phyloP scores from a whole-genome alignment of 2,329 filamentous ascomycete species.

The Claviceps spartinae region DNA sequence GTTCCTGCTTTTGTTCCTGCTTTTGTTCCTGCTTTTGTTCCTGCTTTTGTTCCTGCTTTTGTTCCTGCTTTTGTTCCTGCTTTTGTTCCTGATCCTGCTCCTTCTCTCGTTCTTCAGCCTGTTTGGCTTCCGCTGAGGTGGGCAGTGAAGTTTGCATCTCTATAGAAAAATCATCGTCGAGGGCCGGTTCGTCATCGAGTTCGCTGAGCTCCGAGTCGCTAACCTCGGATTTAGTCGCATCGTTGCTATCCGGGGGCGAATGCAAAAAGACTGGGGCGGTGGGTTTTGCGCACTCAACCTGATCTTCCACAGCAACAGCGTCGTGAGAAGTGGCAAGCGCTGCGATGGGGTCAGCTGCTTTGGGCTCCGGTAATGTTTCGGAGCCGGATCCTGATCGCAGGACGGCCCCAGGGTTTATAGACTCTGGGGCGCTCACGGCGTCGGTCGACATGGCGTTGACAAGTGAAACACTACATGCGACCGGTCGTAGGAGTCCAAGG shows the following conservation, averaged over 20 bases:
- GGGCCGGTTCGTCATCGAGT: constrained; percentile 40
- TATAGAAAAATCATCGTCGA: constrained; percentile 19
- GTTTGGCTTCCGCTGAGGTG: constrained; percentile 11
- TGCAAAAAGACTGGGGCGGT: constrained; percentile 35
- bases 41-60: not conserved
- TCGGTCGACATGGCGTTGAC: constrained; percentile 39
- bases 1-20: no score
- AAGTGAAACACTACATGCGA: constrained; percentile 24
- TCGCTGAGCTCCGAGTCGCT: constrained; percentile 56
- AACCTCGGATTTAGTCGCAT: constrained; percentile 42
- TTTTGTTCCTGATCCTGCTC: not conserved
- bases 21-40: no score
- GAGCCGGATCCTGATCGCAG: constrained; percentile 14
- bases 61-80: not conserved
- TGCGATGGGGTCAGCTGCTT: constrained; percentile 6
- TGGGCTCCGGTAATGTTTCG: constrained; percentile 5
- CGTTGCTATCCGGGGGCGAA: constrained; percentile 52
- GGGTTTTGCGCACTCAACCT: constrained; percentile 23
- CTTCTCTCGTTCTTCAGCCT: constrained; percentile 5
- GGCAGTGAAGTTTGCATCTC: constrained; percentile 11
- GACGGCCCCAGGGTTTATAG: constrained; percentile 11
- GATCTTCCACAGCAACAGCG: constrained; percentile 13
- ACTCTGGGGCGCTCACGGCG: constrained; percentile 35
- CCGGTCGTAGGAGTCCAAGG: constrained; percentile 16
- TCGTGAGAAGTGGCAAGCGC: constrained; percentile 13